Evolutionary conservation across 148 eudicot genomes (phyloP), one percentile per base, ranked within the genome.

Genomic region (Vaccinium macrocarpon): DNA sequence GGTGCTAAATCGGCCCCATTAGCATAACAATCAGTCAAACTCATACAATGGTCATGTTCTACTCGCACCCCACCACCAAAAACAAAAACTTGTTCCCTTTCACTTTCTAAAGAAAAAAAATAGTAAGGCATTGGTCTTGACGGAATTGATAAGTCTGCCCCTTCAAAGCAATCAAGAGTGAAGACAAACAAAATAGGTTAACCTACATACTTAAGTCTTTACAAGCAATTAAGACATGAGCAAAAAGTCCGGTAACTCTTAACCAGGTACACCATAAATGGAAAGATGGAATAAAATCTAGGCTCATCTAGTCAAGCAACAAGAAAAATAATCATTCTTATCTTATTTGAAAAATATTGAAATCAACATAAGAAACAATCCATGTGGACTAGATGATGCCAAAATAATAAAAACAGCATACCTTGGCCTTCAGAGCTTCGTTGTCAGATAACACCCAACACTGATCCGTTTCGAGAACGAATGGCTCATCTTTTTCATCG

Each of bases 381-480:
- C 14, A 52, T 13, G 23, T 61, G 25, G 66, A 6, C 72, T 25
- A 27, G 16, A 29, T 66, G 15, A 11, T 25, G 25, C 77, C 7
- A 29, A 72, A 72, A 72, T 6, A 32, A 32, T 51, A 3, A 80
- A 72, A 72, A 68, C 38, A 53, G 35, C 10, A 62, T 87, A 97
- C 98, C 98, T 95, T 91, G 56, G 95, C 93, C 89, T 92, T 91
- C 82, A 97, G 73, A 59, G 81, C 87, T 82, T 92, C 94, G 87
- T 97, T 97, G 87, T 97, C 99, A 19, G 97, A 87, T 72, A 95
- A 70, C 80, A 95, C 99, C 98, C 99, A 97, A 86, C 99, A 97
- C 85, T 96, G 89, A 84, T 93, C 90, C 85, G 91, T 87, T 53
- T 96, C 93, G 82, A 96, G 95, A 84, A 95, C 86, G 66, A 96